A percentile compares a stretch with the other conserved stretches of the same genome.
Evolutionary conservation across 2,329 filamentous ascomycete species (phyloP).

Genomic region (Colletotrichum shisoi): DNA sequence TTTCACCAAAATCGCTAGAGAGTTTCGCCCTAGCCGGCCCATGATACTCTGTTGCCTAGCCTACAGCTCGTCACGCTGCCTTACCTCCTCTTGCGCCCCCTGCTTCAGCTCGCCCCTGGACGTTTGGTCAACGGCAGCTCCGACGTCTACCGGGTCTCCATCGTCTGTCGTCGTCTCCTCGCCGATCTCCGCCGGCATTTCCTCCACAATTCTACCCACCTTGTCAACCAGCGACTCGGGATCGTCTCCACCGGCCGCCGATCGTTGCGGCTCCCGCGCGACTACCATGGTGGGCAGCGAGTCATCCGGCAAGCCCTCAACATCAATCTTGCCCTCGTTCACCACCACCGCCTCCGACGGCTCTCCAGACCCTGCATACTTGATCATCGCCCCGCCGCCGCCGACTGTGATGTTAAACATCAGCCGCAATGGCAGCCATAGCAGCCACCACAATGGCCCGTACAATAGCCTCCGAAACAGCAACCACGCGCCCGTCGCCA

Average conservation of each 20-base stretch:
- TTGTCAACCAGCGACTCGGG: conserved; percentile 59
- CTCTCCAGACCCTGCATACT: conserved; percentile 41
- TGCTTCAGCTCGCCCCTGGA: conserved; percentile 42
- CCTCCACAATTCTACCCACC: conserved; percentile 62
- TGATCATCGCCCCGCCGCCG: conserved; percentile 62
- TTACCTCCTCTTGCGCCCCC: conserved; percentile 34
- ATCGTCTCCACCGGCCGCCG: conserved; percentile 42
- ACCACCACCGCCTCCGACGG: conserved; percentile 42
- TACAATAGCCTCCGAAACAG: conserved; percentile 85
- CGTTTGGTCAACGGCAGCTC: conserved; percentile 16
- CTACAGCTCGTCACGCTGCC: conserved; percentile 35
- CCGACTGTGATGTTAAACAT: conserved; percentile 67
- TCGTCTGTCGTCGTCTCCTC: conserved; percentile 22
- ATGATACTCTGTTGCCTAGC: background rate
- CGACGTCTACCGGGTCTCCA: conserved; percentile 41
- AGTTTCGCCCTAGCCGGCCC: background rate
- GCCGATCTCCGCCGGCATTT: conserved; percentile 38
- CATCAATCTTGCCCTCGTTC: conserved; percentile 44
- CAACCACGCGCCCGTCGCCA: conserved; percentile 82
- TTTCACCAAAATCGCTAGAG: conserved; percentile 13
- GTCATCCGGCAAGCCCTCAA: conserved; percentile 51
- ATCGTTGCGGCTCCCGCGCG: conserved; percentile 44
- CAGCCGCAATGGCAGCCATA: conserved; percentile 81
- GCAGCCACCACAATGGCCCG: conserved; percentile 87
- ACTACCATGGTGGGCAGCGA: conserved; percentile 61